Evolutionary conservation across 2,329 filamentous ascomycete genomes (phyloP).

Genomic region (Scedosporium minutisporum): DNA sequence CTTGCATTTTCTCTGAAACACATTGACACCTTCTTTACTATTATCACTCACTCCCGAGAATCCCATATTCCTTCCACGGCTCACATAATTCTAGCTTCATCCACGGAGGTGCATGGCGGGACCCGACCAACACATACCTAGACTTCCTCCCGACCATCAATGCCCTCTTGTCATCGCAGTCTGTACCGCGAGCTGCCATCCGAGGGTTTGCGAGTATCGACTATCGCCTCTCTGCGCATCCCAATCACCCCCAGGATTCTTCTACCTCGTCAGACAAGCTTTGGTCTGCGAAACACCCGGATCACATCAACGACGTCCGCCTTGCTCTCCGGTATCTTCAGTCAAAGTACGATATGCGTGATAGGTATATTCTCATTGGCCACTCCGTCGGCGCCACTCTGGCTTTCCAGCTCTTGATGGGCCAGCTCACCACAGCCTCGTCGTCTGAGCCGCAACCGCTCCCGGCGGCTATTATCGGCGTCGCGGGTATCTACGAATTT

Average conservation of each 20-base stretch:
- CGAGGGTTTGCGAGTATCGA: slow-evolving; percentile 33
- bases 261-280: slow-evolving; percentile 13
- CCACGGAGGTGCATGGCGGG: slow-evolving; percentile 18
- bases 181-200: slow-evolving; percentile 42
- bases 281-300: slow-evolving; percentile 44
- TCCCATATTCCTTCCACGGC: slow-evolving; percentile 36
- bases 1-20: too few species aligned
- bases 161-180: slow-evolving; percentile 38
- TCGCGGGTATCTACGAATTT: slow-evolving; percentile 61
- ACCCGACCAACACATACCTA: slow-evolving; percentile 12
- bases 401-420: slow-evolving; percentile 38
- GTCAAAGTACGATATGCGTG: slow-evolving; percentile 32
- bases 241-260: slow-evolving; percentile 29
- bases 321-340: slow-evolving; percentile 39
- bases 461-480: slow-evolving; percentile 46
- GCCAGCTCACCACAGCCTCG: slow-evolving; percentile 19
- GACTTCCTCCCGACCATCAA: slow-evolving; percentile 8
- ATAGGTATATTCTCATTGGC: slow-evolving; percentile 46
- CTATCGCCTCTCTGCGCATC: slow-evolving; percentile 49
- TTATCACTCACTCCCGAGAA: too few species aligned
- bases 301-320: slow-evolving; percentile 49
- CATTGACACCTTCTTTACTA: too few species aligned
- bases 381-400: slow-evolving; percentile 54
- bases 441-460: slow-evolving; percentile 18
- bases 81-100: slow-evolving; percentile 33